These are phyloP conservation scores for Fusarium protoensiforme DNA, from an alignment of 2,329 filamentous ascomycete genomes.

Conservation along the genomic window DNA sequence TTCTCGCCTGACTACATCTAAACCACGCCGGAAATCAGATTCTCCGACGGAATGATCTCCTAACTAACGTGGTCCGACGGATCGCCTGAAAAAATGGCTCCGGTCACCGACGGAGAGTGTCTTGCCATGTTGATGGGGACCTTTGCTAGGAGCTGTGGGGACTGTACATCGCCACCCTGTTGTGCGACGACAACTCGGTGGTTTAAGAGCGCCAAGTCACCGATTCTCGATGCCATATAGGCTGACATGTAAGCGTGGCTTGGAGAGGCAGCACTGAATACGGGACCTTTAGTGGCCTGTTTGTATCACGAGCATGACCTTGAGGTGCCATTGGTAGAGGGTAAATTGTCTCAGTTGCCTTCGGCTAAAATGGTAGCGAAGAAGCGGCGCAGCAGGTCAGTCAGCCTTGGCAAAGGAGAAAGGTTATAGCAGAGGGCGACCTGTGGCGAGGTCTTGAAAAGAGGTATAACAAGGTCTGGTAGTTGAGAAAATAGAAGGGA, in stretches of 20 bases:
- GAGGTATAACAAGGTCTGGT: not conserved
- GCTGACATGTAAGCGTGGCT: too few relatives aligned
- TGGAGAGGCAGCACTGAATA: too few relatives aligned
- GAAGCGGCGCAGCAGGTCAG: not conserved
- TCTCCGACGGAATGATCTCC: not conserved
- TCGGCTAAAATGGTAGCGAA: not conserved
- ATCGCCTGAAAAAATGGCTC: not conserved
- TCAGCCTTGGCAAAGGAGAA: not conserved
- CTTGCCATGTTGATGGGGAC: not conserved
- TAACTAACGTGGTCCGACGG: too few relatives aligned
- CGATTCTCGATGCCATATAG: too few relatives aligned
- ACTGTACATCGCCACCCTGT: not conserved
- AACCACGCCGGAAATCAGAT: not conserved
- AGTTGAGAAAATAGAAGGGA: not conserved
- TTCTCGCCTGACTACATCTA: not conserved
- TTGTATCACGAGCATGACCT: too few relatives aligned
- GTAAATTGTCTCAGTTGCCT: not conserved
- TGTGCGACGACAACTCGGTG: too few relatives aligned
- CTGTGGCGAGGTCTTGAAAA: not conserved
- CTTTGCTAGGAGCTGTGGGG: not conserved
- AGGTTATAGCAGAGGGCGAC: not conserved
- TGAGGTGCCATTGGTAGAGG: too few relatives aligned
- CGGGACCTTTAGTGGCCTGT: too few relatives aligned
- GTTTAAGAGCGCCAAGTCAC: too few relatives aligned
- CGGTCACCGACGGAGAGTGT: not conserved